Evolutionary conservation across 768 basidiomycete genomes (phyloP).

Genomic region (Tylopilus vinaceipallidus): DNA sequence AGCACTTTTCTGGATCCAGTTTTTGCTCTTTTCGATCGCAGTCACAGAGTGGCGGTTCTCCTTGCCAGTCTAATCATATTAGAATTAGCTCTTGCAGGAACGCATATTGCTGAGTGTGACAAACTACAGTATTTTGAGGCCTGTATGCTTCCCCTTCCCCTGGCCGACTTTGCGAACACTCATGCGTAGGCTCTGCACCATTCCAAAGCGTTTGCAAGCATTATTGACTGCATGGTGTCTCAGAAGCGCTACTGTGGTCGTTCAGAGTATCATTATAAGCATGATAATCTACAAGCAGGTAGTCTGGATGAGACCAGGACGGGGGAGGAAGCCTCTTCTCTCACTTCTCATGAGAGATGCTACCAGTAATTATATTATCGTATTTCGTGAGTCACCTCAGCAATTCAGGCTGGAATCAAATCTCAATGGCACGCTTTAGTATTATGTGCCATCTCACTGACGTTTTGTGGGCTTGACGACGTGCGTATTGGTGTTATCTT

Average conservation of each 20-base stretch:
- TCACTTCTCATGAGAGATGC: slow-evolving; percentile 45
- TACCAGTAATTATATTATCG: slow-evolving; percentile 40
- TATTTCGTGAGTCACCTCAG: slow-evolving; percentile 35
- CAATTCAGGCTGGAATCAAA: background rate
- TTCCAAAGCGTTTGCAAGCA: background rate
- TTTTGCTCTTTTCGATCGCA: slow-evolving; percentile 35
- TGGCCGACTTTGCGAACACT: background rate
- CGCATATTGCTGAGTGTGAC: slow-evolving; percentile 21
- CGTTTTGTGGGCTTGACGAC: background rate
- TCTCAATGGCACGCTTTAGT: background rate
- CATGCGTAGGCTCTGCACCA: slow-evolving; percentile 17
- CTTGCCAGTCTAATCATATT: slow-evolving; percentile 11
- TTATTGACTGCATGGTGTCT: background rate
- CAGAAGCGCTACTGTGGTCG: slow-evolving; percentile 20
- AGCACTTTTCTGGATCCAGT: slow-evolving; percentile 6
- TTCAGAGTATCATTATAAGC: slow-evolving; percentile 40
- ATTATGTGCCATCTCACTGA: background rate
- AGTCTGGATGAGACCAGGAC: slow-evolving; percentile 33
- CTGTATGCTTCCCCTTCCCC: slow-evolving; percentile 27
- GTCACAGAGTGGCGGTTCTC: slow-evolving; percentile 23
- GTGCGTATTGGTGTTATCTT: background rate
- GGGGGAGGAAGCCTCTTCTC: slow-evolving; percentile 42
- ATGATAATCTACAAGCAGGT: slow-evolving; percentile 39
- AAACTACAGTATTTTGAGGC: background rate
- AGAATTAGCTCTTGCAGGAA: slow-evolving; percentile 15